These are phyloP conservation scores for Populus davidiana DNA, from an alignment of 345 rosid species.

Conservation along the genomic window DNA sequence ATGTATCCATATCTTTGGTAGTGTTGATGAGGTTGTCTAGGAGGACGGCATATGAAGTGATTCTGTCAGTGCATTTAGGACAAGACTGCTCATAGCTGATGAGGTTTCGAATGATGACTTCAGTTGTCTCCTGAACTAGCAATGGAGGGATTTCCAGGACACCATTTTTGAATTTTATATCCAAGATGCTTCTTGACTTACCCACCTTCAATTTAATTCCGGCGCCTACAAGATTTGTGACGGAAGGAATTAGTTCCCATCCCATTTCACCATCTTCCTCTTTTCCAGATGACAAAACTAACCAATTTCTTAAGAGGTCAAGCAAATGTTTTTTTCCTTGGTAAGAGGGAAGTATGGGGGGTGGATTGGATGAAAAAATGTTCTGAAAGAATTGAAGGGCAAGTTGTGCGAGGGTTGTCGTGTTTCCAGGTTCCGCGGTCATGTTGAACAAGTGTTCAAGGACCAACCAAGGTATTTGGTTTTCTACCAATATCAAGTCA, in stretches of 20 bases:
- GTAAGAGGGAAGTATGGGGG: not conserved
- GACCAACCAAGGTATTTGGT: constrained; percentile 30
- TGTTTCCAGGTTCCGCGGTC: not conserved
- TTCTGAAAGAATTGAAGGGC: not conserved
- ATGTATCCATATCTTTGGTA: constrained; percentile 7
- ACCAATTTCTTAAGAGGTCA: constrained; percentile 1
- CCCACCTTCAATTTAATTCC: constrained; percentile 2
- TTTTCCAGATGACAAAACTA: not conserved
- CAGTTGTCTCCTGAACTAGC: constrained; percentile 16
- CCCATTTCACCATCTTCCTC: accelerated
- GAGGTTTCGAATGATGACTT: constrained; percentile 18
- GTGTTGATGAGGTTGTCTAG: constrained; percentile 15
- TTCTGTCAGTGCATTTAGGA: not conserved
- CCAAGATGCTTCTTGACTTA: not conserved
- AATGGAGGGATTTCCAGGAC: constrained; percentile 14
- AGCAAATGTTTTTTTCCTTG: constrained; percentile 15
- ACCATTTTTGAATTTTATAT: constrained; percentile 9
- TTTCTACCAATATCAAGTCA: constrained; percentile 38
- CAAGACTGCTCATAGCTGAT: constrained; percentile 19
- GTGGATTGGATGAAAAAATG: not conserved
- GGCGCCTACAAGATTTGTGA: constrained; percentile 3
- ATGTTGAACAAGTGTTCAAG: constrained; percentile 19
- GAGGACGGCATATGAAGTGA: constrained; percentile 22
- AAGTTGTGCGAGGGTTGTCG: not conserved
- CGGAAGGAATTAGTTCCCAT: constrained; percentile 12